These are phyloP conservation scores for Catenaria anguillulae DNA, from an alignment of 371 early-diverging fungal species.

Conservation along the genomic window DNA sequence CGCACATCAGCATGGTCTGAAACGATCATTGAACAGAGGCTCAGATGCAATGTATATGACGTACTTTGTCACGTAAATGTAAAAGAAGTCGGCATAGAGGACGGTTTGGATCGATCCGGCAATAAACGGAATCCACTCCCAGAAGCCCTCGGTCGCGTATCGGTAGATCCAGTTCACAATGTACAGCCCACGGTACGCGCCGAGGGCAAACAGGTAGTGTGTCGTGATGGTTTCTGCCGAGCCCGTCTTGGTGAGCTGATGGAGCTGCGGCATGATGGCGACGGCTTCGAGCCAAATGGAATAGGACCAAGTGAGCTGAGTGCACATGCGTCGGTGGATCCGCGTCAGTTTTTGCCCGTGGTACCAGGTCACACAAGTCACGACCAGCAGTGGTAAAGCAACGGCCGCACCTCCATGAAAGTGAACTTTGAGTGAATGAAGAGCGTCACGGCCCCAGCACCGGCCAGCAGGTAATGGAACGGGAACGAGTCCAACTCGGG, in stretches of 20 bases:
- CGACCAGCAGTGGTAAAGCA: not conserved
- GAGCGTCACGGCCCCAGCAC: constrained; percentile 50
- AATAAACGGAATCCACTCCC: constrained; percentile 55
- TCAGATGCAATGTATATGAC: constrained; percentile 10
- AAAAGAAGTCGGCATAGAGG: constrained; percentile 96
- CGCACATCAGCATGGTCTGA: too few relatives aligned
- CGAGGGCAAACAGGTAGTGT: constrained; percentile 94
- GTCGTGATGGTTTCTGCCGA: constrained; percentile 98
- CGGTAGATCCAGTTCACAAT: constrained; percentile 93
- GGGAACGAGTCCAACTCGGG: constrained; percentile 78
- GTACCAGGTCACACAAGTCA: not conserved
- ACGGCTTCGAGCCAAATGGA: constrained; percentile 95
- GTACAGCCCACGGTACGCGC: constrained; percentile 92
- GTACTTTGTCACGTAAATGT: constrained; percentile 85
- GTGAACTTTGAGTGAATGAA: constrained; percentile 53
- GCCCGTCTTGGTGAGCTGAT: constrained; percentile 87
- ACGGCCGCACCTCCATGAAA: constrained; percentile 44
- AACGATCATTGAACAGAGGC: not conserved
- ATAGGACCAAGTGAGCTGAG: constrained; percentile 80
- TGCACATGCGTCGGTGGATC: too few relatives aligned
- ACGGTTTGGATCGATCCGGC: constrained; percentile 90
- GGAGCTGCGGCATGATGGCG: constrained; percentile 97
- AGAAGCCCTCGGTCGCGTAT: constrained; percentile 48
- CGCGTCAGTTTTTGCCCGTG: not conserved
- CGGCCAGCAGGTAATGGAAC: constrained; percentile 63